Base-by-base conservation (phyloP, 2,329 filamentous ascomycete genomes). In the Penicillium frequentans region DNA sequence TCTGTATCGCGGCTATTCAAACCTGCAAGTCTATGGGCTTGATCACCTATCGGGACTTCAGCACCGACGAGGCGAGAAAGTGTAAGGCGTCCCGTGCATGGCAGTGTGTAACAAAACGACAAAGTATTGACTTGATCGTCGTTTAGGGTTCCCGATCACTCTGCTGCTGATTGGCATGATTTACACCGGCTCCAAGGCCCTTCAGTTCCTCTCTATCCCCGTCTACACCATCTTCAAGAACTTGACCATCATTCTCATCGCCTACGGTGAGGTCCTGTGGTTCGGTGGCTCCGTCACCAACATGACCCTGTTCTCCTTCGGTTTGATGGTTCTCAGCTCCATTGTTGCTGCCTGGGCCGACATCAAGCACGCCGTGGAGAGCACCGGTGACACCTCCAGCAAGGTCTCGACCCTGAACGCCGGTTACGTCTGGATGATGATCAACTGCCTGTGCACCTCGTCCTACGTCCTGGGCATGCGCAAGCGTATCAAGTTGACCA, bases 201-300 rank as follows among this genome's bases (percentile, higher is more conserved):
- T 99, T 46, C 92, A 97, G 78, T 98, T 88, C 78, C 89, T 99
- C 60, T 97, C 93, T 31, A 96, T 99, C 55, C 95, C 95, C 24
- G 95, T 99, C 26, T 99, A 99, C 80, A 99, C 95, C 55, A 99
- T 99, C 75, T 99, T 99, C 85, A 99, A 99, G 85, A 99, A 99
- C 80, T 78, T 99, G 81, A 98, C 95, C 60, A 99, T 96, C 75
- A 98, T 99, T 70, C 87, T 98, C 64, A 99, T 98, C 70, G 95
- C 95, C 55, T 99, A 99, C 67, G 95, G 95, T 66, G 95, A 99
- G 79, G 93, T 99, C 29, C 84, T 99, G 52, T 98, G 93, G 93
- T 99, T 99, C 67, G 95, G 95, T 60, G 93, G 93, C 71, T 91
- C 87, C 49, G 93, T 99, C 58, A 93, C 90, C 16, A 85, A 88